Evolutionary conservation across 805 yeast genomes (phyloP), one percentile per base, ranked within the genome.

Genomic region (Wickerhamiella dianesei): DNA sequence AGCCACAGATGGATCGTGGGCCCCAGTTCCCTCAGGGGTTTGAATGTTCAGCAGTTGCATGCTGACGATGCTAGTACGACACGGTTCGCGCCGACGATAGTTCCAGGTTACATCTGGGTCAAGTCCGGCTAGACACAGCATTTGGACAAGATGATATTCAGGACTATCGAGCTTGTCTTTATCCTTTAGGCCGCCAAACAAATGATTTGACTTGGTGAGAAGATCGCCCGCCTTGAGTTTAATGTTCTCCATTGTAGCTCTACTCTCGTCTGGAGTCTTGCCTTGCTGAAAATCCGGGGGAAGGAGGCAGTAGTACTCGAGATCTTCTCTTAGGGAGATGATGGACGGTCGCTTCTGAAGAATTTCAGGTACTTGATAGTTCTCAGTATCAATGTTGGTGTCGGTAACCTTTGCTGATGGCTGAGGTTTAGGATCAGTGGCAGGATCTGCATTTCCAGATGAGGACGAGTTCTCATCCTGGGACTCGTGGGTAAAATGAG

Each of bases 91-190:
- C n/a, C 84, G 77, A 51, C 98, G 71, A 59, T 79, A 80, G 3
- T 95, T 96, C 98, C 98, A 92, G 14, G 63, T 56, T 25, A 82
- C 85, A 18, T 69, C 69, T 12, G 73, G 64, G 2, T 68, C 63
- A 53, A 87, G 84, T 1, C 98, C 98, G 0, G 94, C 80, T 0
- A 89, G 73, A 57, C 96, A 87, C 46, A 92, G 72, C 98, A 92
- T 92, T 52, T 87, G 96, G 66, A 85, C 74, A 41, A 92, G 71
- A 63, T 89, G 97, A 63, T 83, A 89, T 63, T 92, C 98, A 0
- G 98, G 97, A 14, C 95, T 80, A 5, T 87, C 92, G 48, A 57
- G 47, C 45, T 51, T 51, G 51, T 64, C 52, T 53, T 59, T 54
- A 57, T 64, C 44, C 58, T 64, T 64, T 48, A 88, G 72, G 0